A percentile compares a stretch with the other conserved stretches of the same genome.
Conservation (phyloP, 352 stramenopile genomes). For the Pythium dissotocum region DNA sequence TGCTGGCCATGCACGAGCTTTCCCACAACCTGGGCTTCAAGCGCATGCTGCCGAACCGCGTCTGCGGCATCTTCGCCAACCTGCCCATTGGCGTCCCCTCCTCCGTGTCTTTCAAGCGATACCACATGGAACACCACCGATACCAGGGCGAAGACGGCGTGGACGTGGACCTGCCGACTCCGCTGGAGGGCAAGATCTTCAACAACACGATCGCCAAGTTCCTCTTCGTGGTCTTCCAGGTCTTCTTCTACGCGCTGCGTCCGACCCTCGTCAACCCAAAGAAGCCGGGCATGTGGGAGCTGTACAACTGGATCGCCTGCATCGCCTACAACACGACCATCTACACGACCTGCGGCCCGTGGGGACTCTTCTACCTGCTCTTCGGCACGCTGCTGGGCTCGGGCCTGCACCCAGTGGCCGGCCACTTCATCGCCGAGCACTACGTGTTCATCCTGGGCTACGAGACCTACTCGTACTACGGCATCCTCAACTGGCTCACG, state of each 20-base stretch:
- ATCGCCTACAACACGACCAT: constrained; percentile 87
- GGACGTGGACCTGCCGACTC: constrained; percentile 94
- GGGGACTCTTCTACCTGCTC: constrained; percentile 92
- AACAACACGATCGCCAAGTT: constrained; percentile 87
- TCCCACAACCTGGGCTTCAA: constrained; percentile 96
- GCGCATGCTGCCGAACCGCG: constrained; percentile 86
- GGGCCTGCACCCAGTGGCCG: constrained; percentile 94
- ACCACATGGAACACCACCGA: constrained; percentile 97
- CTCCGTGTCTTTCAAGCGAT: constrained; percentile 94
- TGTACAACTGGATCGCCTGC: constrained; percentile 84
- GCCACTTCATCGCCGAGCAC: constrained; percentile 98
- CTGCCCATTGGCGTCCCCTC: constrained; percentile 92
- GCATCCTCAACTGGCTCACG: constrained; percentile 94
- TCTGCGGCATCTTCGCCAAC: constrained; percentile 93
- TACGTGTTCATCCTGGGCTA: constrained; percentile 94
- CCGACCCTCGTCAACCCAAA: constrained; percentile 94
- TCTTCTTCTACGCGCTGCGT: constrained; percentile 93
- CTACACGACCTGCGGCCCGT: constrained; percentile 74
- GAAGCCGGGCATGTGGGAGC: constrained; percentile 78
- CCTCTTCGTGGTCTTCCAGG: constrained; percentile 92
- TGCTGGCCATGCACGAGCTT: constrained; percentile 96
- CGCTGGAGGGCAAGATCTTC: constrained; percentile 91
- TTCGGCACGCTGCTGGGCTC: constrained; percentile 89
- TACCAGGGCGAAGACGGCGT: constrained; percentile 94
- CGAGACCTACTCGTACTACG: constrained; percentile 99